These are phyloP conservation scores for Helenozyma baotianmanensis DNA, from an alignment of 805 yeast species.

Conservation along the genomic window DNA sequence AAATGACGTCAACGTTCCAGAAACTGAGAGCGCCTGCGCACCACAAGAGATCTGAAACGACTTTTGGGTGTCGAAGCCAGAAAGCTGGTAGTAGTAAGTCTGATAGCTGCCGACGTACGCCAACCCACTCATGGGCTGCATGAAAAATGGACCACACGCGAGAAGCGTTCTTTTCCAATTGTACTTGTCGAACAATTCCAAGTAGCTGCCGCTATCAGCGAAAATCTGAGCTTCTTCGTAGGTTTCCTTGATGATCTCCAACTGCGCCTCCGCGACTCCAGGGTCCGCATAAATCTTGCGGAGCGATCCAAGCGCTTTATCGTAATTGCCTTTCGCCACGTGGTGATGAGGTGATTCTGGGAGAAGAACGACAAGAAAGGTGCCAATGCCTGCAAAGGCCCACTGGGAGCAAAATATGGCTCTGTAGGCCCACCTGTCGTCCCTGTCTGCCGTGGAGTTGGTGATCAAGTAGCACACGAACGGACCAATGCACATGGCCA, in stretches of 20 bases:
- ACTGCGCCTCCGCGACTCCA: not conserved
- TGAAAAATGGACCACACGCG: not conserved
- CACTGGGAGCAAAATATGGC: not conserved
- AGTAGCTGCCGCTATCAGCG: not conserved
- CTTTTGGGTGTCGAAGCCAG: not conserved
- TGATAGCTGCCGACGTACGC: not conserved
- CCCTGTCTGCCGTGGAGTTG: not conserved
- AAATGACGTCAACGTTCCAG: conserved; percentile 29
- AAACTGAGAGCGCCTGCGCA: conserved; percentile 27
- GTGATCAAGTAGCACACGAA: not conserved
- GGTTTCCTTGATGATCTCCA: not conserved
- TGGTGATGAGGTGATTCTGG: not conserved
- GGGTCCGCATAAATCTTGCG: not conserved
- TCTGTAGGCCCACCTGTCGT: not conserved
- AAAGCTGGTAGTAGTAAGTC: conserved; percentile 1
- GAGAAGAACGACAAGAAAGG: not conserved
- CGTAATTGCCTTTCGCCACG: not conserved
- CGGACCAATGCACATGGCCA: not conserved
- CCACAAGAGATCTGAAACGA: conserved; percentile 18
- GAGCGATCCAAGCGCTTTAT: not conserved
- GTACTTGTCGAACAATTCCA: not conserved
- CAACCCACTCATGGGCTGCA: not conserved
- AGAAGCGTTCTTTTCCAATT: not conserved
- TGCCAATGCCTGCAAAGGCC: not conserved
- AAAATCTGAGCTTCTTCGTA: not conserved